phyloP scores from a whole-genome alignment of 192 early-diverging fungal genomes.

The Coemansia sp. region DNA sequence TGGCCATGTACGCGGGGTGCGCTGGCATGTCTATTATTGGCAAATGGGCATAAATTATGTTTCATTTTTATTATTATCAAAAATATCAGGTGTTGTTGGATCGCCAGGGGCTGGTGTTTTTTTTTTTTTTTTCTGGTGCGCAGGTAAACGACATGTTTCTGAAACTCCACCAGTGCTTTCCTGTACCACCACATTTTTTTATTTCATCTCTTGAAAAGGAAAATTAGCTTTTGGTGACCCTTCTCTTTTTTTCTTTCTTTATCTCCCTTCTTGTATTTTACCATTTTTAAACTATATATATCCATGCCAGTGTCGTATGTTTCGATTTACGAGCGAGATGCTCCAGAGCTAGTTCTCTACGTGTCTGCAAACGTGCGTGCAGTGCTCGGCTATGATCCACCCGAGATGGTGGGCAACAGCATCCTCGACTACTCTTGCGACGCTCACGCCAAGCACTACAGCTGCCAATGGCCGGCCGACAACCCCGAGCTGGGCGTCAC shows the following conservation, averaged over 20 bases:
- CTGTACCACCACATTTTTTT: too few relatives aligned
- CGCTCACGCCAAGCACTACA: conserved; percentile 46
- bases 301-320: conserved; percentile 42
- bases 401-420: conserved; percentile 49
- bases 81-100: too few relatives aligned
- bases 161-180: too few relatives aligned
- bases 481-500: conserved; percentile 52
- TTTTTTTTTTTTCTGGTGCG: too few relatives aligned
- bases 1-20: conserved; percentile 71
- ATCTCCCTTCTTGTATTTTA: not conserved
- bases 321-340: conserved; percentile 34
- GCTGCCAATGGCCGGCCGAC: conserved; percentile 50
- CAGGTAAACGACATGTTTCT: too few relatives aligned
- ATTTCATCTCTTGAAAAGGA: too few relatives aligned
- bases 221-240: not conserved
- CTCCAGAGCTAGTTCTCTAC: conserved; percentile 40
- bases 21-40: conserved; percentile 81
- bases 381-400: conserved; percentile 39
- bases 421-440: conserved; percentile 40
- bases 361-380: conserved; percentile 32
- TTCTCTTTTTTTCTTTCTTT: not conserved
- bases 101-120: too few relatives aligned
- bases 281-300: not conserved
- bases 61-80: not conserved
- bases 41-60: conserved; percentile 63